Base-by-base conservation (phyloP, 2,329 filamentous ascomycete genomes). In the Fusarium setosum region DNA sequence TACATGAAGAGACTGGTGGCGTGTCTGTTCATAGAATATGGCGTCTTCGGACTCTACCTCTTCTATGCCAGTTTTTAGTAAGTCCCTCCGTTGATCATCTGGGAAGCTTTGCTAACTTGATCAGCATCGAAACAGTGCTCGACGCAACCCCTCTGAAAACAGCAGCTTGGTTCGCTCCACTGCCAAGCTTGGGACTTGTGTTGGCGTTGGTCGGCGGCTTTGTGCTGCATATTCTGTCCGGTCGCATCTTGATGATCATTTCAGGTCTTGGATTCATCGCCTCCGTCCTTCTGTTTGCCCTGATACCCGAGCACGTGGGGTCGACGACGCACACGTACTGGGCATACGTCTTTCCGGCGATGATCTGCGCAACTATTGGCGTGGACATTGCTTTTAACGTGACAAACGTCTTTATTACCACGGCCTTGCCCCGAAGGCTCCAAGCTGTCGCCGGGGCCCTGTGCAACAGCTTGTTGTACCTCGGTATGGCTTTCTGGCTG, bases 361-460 rank as follows among this genome's bases (percentile, higher is more conserved):
- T 91, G 88, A 74, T 90, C 7, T 86, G 87, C 66, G 86, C 84
- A 13, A 94, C 92, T 0, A 82, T 93, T 38, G 90, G 90, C 13
- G 88, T 94, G 60, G 92, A 94, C 73, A 88, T 93, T 59, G 88
- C 87, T 13, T 94, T 90, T 79, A 92, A 90, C 72, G 85, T 94
- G 3, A 86, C 88, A n/a, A 93, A 91, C 72, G 85, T 94, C 64
- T 94, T 92, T 76, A 90, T 93, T 73, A 93, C 91, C 1, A 93
- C 90, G 0, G 86, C 85, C 15, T 81, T 93, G 69, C 89, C 91
- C 0, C 82, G 82, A 11, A 34, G 82, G 85, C 82, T 88, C 55
- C 92, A 94, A 73, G 91, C 90, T 0, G 81, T 92, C 0, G 92
- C 91, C 0, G 90, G 91, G 2, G 91, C 88, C 0, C 76, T 94